Base-by-base conservation (phyloP, 257 asterid genomes). In the Solanum sitiens region DNA sequence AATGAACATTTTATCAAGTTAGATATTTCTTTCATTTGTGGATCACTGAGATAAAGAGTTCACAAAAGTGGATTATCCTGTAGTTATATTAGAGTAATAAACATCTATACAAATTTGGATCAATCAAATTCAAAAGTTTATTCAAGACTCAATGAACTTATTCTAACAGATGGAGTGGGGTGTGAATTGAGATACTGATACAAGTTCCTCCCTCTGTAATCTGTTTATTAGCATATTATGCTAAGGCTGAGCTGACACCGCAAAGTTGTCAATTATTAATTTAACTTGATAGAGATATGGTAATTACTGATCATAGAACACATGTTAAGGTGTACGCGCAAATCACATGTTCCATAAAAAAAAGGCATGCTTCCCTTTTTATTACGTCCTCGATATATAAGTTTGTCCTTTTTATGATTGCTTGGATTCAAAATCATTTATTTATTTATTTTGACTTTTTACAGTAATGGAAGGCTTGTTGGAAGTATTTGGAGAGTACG, bases 401-500 rank as follows among this genome's bases (percentile, higher is more conserved):
- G 47, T 75, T 67, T 47, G 63, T 18, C n/a, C 50, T 84, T 33
- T 53, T 84, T 33, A 42, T 56, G 23, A 5, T 86, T 71, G 15
- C 2, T 87, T 89, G 21, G 72, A 89, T 88, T 47, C 67, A 25
- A 67, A 84, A 67, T 65, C 21, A 67, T 86, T 70, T 59, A 18
- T 86, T 86, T 75, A 86, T 20, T 50, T 25, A 67, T 18, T 21
- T 59, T 21, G 77, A 68, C 77, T 67, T 83, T 56, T 44, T 35
- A 70, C 83, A 95, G 98, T 92, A 89, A 89, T 93, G 91, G 94
- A 95, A 92, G 98, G 99, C 73, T 89, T 94, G 73, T 92, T 94
- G 95, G 87, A 89, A n/a, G 93, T 95, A 94, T 94, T 93, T 89
- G 98, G 99, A 21, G 99, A 97, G 93, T 91, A 91, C 90, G 99